Evolutionary conservation across 2,329 filamentous ascomycete species (phyloP).

Genomic region (Sporothrix brunneoviolacea): DNA sequence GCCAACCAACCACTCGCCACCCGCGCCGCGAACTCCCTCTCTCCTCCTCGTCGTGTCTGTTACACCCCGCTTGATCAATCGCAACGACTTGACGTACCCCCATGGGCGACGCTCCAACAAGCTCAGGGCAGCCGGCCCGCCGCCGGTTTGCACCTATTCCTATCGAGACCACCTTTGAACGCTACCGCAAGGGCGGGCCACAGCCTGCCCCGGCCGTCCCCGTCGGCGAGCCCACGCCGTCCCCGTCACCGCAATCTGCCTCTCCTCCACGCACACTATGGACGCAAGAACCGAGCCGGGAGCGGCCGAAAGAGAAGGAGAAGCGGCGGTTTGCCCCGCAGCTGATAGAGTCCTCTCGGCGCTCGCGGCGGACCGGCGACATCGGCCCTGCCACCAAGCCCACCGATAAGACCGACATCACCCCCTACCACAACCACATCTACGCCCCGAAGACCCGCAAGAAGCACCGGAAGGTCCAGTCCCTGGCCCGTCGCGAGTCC

Average conservation of each 20-base stretch:
- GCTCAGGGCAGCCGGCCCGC: constrained; percentile 5
- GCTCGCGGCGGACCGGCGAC: constrained; percentile 62
- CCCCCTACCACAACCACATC: constrained; percentile 56
- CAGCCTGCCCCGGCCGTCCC: constrained; percentile 19
- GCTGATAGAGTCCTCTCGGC: constrained; percentile 71
- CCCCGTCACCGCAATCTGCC: constrained; percentile 45
- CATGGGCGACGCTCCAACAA: constrained; percentile 3
- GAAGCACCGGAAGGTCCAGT: constrained; percentile 30
- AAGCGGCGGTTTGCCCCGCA: constrained; percentile 64
- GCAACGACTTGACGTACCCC: too few species aligned
- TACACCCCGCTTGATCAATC: too few species aligned
- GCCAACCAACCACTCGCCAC: too few species aligned
- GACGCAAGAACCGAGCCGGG: constrained; percentile 5
- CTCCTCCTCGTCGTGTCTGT: too few species aligned
- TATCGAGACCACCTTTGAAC: constrained; percentile 64
- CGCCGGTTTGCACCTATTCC: constrained; percentile 62
- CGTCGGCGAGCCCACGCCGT: constrained; percentile 46
- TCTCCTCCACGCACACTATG: constrained; percentile 1
- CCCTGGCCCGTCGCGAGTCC: constrained; percentile 54
- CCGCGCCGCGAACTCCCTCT: too few species aligned
- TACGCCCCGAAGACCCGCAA: constrained; percentile 44
- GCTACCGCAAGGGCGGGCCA: constrained; percentile 39
- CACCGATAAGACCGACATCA: constrained; percentile 66
- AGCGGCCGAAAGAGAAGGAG: constrained; percentile 13
- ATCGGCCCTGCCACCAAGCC: constrained; percentile 54